Conservation (phyloP, 495 filamentous ascomycete species). For the Xylaria cubensis region DNA sequence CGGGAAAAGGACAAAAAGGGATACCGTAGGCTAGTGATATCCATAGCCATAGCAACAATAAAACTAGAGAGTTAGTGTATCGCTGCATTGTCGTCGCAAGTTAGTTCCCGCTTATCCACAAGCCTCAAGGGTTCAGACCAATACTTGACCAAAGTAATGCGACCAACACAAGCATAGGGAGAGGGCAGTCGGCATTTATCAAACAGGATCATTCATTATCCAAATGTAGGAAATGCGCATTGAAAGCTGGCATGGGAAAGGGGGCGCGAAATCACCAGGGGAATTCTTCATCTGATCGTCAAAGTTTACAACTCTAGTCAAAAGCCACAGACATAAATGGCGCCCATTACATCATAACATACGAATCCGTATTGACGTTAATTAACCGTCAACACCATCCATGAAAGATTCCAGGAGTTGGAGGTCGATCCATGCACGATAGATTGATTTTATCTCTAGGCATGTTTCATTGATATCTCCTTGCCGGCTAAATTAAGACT, state of each 20-base stretch:
- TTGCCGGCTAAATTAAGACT: background rate
- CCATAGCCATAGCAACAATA: conserved; percentile 7
- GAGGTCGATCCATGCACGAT: conserved; percentile 12
- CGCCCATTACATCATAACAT: conserved; percentile 5
- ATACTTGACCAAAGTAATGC: background rate
- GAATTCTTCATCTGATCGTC: conserved; percentile 2
- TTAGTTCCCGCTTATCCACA: background rate
- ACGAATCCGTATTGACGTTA: background rate
- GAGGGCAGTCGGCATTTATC: background rate
- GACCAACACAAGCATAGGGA: background rate
- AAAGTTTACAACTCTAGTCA: background rate
- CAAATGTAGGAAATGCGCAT: background rate
- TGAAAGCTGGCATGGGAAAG: background rate
- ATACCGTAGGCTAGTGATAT: conserved; percentile 26
- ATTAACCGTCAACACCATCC: background rate
- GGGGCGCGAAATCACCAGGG: background rate
- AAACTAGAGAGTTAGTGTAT: background rate
- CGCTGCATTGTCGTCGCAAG: background rate
- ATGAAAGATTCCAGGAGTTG: background rate
- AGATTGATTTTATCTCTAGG: background rate
- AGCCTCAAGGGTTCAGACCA: background rate
- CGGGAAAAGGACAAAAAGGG: conserved; percentile 56
- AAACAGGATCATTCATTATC: background rate
- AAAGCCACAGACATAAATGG: background rate
- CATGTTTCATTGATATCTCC: background rate